Evolutionary conservation across 495 filamentous ascomycete species (phyloP).

Genomic region (Xylaria acuta): DNA sequence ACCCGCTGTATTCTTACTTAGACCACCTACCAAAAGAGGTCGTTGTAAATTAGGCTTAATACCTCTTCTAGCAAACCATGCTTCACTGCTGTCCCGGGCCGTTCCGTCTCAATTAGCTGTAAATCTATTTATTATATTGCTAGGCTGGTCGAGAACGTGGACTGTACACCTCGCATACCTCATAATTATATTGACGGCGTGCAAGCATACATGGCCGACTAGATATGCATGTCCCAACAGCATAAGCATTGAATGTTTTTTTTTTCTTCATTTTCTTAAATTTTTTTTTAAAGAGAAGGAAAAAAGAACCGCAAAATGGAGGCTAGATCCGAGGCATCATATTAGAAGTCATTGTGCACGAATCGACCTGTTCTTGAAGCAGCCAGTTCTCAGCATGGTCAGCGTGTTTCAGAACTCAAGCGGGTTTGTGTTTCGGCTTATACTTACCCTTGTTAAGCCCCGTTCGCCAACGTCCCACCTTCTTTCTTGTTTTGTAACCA

Average conservation of each 20-base stretch:
- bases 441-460: constrained; percentile 14
- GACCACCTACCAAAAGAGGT: neutral
- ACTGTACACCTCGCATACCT: too few relatives aligned
- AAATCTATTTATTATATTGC: neutral
- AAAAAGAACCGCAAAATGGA: neutral
- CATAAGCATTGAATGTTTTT: neutral
- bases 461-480: neutral
- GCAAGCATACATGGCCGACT: neutral
- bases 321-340: neutral
- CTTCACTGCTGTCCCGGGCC: neutral
- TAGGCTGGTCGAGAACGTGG: neutral
- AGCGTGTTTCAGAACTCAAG: constrained; percentile 38
- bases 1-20: neutral
- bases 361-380: too few relatives aligned
- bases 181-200: neutral
- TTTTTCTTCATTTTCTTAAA: too few relatives aligned
- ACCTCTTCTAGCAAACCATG: neutral
- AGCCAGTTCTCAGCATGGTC: constrained; percentile 19
- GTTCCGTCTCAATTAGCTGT: neutral
- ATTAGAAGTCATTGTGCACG: too few relatives aligned
- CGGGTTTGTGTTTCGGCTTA: constrained; percentile 11
- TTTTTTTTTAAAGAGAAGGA: neutral
- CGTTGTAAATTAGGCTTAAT: neutral
- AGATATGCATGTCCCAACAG: neutral
- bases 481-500: constrained; percentile 13